Evolutionary conservation across 2,329 filamentous ascomycete genomes (phyloP), one percentile per base, ranked within the genome.

Genomic region (Paramyrothecium sp.): DNA sequence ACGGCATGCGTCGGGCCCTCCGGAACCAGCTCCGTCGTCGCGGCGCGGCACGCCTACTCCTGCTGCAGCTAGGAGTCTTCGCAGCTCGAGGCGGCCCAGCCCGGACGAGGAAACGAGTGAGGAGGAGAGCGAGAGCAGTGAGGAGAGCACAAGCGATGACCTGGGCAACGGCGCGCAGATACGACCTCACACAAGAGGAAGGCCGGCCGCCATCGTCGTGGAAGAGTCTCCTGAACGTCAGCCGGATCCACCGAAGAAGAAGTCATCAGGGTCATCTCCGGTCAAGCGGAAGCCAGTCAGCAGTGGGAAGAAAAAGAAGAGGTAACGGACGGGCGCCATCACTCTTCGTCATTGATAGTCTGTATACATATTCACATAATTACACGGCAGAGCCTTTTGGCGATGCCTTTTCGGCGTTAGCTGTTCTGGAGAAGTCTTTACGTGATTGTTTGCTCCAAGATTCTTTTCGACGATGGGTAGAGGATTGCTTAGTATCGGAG

Each of bases 181-280:
- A 51, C 64, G 61, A 23, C 66, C 70, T 56, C 64, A 67, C 12
- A 48, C 61, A 19, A 62, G 63, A 52, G 60, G 68, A 21, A 68
- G 70, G 60, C 68, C 67, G n/a, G 73, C 74, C 52, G 71, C 73
- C 44, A 73, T 78, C 17, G 68, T 77, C 10, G 75, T 77, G 7
- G 73, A 77, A 57, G 72, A 71, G 49, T 68, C 67, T 20, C 57
- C 60, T 22, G 56, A 73, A 64, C 61, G 69, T 63, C 60, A 62
- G 56, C 56, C 67, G 13, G 58, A 60, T 51, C 55, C 66, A 46
- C 53, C 58, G 19, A 74, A 72, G 64, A 81, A 78, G 70, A 78
- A 75, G 61, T 67, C 73, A 58, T 71, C 64, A 23, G 56, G 58
- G 30, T 56, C 74, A 58, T 72, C 76, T 46, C 70, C 75, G 19